Conservation (phyloP, 1,139 yeast species). For the Yamadazyma diddensiae region DNA sequence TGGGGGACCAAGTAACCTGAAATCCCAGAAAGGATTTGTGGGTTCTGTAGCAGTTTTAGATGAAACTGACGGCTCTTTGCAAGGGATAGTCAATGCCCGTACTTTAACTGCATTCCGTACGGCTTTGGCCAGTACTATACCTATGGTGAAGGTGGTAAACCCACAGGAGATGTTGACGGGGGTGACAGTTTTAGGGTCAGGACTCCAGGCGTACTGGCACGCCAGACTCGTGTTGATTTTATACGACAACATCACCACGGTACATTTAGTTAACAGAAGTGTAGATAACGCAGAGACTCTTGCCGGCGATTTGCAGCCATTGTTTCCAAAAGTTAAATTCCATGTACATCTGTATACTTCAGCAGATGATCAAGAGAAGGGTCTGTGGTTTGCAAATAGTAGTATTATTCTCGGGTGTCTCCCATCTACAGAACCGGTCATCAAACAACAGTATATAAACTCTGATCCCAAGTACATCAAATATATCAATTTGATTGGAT, state of each 20-base stretch:
- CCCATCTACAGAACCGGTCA: slow-evolving; percentile 52
- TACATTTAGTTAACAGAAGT: slow-evolving; percentile 49
- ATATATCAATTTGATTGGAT: slow-evolving; percentile 62
- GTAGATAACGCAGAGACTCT: slow-evolving; percentile 38
- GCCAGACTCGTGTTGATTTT: slow-evolving; percentile 42
- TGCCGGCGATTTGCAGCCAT: slow-evolving; percentile 19
- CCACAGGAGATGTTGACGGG: slow-evolving; percentile 20
- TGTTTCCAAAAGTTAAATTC: slow-evolving; percentile 23
- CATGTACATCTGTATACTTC: slow-evolving; percentile 20
- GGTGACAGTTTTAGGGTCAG: slow-evolving; percentile 58
- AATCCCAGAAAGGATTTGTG: slow-evolving; percentile 38
- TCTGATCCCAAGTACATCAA: slow-evolving; percentile 24
- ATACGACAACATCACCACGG: slow-evolving; percentile 25
- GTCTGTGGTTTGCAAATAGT: slow-evolving; percentile 23
- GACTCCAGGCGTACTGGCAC: slow-evolving; percentile 70
- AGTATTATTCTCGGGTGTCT: slow-evolving; percentile 56
- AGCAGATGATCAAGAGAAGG: slow-evolving; percentile 14
- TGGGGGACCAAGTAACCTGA: slow-evolving; percentile 41
- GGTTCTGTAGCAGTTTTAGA: slow-evolving; percentile 52
- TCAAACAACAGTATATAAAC: slow-evolving; percentile 34
- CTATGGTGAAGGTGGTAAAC: slow-evolving; percentile 37
- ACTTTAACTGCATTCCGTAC: slow-evolving; percentile 67
- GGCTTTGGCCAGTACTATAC: slow-evolving; percentile 55
- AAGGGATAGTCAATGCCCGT: slow-evolving; percentile 57
- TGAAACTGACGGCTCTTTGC: slow-evolving; percentile 46